Conservation (phyloP, 225 moss, liverwort and hornwort species). For the Marchantia polymorpha region DNA sequence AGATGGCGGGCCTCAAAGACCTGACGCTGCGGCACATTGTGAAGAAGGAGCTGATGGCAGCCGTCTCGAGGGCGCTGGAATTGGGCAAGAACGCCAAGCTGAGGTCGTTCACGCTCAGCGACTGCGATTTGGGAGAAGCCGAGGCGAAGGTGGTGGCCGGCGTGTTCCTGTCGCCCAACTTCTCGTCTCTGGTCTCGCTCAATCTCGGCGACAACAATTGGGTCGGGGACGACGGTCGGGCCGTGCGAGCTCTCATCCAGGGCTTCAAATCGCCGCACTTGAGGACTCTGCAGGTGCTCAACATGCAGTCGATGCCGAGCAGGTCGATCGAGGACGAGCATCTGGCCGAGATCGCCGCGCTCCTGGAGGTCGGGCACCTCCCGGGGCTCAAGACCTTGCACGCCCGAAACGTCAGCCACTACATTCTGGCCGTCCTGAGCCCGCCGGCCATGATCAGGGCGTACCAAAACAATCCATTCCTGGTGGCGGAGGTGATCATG, state of each 20-base stretch:
- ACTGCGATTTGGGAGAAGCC: background rate
- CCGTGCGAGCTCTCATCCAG: background rate
- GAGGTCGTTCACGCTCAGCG: background rate
- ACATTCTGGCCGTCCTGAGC: background rate
- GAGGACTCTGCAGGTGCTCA: background rate
- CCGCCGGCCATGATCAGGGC: background rate
- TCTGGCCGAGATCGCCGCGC: background rate
- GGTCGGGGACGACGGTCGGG: slow-evolving; percentile 7
- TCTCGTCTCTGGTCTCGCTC: background rate
- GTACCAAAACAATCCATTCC: background rate
- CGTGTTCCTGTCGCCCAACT: background rate
- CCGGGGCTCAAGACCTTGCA: background rate
- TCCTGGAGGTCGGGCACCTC: background rate
- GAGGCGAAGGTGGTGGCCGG: background rate
- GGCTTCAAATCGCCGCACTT: background rate
- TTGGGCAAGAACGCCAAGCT: background rate
- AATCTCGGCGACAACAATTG: slow-evolving; percentile 1
- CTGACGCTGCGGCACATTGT: background rate
- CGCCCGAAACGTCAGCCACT: background rate
- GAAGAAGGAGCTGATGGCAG: background rate
- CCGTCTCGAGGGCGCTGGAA: background rate
- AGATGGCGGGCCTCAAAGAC: background rate
- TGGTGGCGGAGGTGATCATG: background rate
- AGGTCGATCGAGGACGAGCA: background rate
- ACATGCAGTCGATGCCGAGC: background rate